Evolutionary conservation across 495 filamentous ascomycete species (phyloP).

Genomic region (Penicillium roqueforti): DNA sequence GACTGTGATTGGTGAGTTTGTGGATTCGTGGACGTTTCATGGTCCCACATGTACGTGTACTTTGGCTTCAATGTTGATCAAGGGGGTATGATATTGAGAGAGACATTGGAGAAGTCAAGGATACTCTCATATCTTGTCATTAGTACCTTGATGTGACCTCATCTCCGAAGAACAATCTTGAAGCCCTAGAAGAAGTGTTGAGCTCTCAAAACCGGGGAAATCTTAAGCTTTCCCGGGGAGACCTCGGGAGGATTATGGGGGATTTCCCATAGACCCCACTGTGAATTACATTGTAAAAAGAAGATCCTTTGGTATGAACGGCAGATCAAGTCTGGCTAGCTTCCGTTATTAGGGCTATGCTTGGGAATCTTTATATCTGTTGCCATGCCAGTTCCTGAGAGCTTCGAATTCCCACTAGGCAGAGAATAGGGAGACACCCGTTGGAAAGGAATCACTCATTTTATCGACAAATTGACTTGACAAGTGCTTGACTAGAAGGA

Average conservation of each 20-base stretch:
- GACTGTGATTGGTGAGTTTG: conserved; percentile 8
- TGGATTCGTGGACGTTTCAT: background rate
- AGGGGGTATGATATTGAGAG: background rate
- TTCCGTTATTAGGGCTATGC: conserved; percentile 25
- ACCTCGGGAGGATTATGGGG: conserved; percentile 8
- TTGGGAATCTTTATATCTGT: conserved; percentile 8
- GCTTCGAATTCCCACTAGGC: background rate
- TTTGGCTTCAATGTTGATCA: background rate
- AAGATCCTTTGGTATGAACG: conserved; percentile 14
- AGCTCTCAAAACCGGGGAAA: background rate
- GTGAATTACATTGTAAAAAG: background rate
- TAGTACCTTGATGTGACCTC: background rate
- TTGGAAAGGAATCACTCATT: background rate
- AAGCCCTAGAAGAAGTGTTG: background rate
- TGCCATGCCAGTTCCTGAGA: background rate
- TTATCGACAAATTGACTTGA: background rate
- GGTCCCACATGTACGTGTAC: background rate
- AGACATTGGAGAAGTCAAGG: no score
- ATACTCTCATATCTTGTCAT: background rate
- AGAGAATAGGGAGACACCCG: background rate
- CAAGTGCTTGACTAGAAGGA: background rate
- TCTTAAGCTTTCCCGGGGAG: conserved; percentile 8
- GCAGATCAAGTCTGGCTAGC: conserved; percentile 26
- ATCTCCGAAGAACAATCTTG: no score
- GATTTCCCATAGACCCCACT: background rate